A percentile compares a stretch with the other conserved stretches of the same genome.
phyloP scores from a whole-genome alignment of 2,329 filamentous ascomycete species.

The Colletotrichum sidae region DNA sequence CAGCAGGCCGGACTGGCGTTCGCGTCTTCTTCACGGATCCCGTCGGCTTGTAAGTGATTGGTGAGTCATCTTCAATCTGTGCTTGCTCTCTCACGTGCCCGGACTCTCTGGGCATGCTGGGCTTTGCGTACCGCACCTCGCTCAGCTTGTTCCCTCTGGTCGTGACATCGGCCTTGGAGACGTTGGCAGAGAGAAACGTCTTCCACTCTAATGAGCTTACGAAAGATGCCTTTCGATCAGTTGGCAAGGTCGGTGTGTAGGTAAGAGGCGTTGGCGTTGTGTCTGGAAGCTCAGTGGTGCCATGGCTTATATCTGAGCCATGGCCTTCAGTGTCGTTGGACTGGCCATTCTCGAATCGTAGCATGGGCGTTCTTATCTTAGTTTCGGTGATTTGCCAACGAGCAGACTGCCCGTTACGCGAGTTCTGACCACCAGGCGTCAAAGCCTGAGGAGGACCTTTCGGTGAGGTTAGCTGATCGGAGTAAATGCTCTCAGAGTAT shows the following conservation, averaged over 20 bases:
- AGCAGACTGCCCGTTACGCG: no score
- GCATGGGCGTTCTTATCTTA: conserved; percentile 1
- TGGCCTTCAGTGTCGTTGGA: neutral
- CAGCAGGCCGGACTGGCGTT: conserved; percentile 21
- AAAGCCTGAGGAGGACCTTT: neutral
- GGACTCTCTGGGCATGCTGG: conserved; percentile 40
- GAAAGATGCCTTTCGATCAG: conserved; percentile 52
- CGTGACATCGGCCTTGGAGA: conserved; percentile 49
- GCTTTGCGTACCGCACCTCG: conserved; percentile 37
- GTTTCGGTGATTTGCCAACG: neutral
- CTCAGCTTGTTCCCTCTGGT: neutral
- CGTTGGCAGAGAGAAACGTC: conserved; percentile 63
- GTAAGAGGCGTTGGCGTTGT: neutral
- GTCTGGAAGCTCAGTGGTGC: neutral
- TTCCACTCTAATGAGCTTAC: conserved; percentile 67
- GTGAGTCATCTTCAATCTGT: conserved; percentile 57
- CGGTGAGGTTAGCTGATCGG: conserved; percentile 41
- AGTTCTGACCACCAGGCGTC: neutral
- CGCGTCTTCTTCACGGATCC: neutral
- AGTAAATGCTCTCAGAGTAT: conserved; percentile 65
- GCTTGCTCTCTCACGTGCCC: conserved; percentile 63
- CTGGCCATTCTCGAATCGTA: neutral
- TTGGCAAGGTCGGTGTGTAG: conserved; percentile 42
- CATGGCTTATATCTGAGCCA: neutral
- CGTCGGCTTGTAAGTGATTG: conserved; percentile 30